Percentiles rank a stretch among this genome's conserved stretches.
Evolutionary conservation across 2,329 filamentous ascomycete genomes (phyloP).

Genomic region (Fusarium aywerte): DNA sequence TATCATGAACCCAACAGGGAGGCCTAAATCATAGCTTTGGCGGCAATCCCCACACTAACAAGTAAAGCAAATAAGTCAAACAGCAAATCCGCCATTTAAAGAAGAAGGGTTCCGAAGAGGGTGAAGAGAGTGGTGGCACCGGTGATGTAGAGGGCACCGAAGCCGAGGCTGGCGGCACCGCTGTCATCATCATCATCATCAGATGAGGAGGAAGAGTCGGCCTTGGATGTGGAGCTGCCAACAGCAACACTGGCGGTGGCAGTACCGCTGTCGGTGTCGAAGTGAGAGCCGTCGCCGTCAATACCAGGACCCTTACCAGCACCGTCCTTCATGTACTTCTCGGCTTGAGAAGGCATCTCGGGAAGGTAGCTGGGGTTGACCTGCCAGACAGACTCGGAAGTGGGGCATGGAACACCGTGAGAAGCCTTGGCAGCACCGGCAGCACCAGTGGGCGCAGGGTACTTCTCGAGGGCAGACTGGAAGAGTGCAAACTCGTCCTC

Average conservation of each 20-base stretch:
- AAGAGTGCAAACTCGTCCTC: constrained; percentile 69
- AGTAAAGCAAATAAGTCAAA: constrained; percentile 25
- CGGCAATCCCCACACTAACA: constrained; percentile 25
- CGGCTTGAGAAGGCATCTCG: constrained; percentile 61
- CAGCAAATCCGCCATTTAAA: constrained; percentile 48
- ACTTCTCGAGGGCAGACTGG: constrained; percentile 59
- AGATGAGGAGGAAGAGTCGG: constrained; percentile 19
- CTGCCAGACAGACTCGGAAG: constrained; percentile 60
- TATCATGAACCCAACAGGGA: constrained; percentile 39
- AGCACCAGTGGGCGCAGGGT: constrained; percentile 62
- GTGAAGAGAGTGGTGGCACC: constrained; percentile 52
- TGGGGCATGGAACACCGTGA: constrained; percentile 61
- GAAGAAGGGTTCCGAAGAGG: constrained; percentile 53
- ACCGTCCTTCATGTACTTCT: constrained; percentile 64
- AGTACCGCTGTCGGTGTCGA: constrained; percentile 58
- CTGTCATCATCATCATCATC: constrained; percentile 48
- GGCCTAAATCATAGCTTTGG: constrained; percentile 7
- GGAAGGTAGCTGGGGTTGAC: constrained; percentile 63
- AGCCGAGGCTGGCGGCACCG: constrained; percentile 47
- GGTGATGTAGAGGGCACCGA: constrained; percentile 51
- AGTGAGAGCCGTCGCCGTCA: constrained; percentile 64
- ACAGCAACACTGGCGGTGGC: constrained; percentile 56
- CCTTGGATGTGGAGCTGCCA: constrained; percentile 48
- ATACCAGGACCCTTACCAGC: constrained; percentile 66
- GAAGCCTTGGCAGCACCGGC: constrained; percentile 63